phyloP scores from a whole-genome alignment of 768 basidiomycete species.

The Boletus huronensis region DNA sequence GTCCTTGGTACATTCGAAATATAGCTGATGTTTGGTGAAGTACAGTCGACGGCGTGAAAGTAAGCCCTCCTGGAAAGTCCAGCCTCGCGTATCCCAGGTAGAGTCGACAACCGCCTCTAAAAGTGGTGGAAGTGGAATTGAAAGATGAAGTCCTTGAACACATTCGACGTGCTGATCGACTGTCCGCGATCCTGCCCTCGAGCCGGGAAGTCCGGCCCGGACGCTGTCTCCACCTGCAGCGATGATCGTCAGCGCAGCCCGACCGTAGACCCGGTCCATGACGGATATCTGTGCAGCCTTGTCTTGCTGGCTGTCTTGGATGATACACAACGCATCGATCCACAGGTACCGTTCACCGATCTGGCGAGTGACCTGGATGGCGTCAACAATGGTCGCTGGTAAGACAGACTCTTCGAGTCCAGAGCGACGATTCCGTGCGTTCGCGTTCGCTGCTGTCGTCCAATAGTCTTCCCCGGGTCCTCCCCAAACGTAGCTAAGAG shows the following conservation, averaged over 20 bases:
- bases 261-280: slow-evolving; percentile 21
- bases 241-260: slow-evolving; percentile 16
- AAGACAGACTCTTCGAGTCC: neutral
- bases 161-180: slow-evolving; percentile 14
- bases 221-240: slow-evolving; percentile 17
- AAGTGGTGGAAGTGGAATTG: slow-evolving; percentile 16
- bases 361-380: slow-evolving; percentile 15
- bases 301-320: slow-evolving; percentile 21
- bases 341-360: slow-evolving; percentile 25
- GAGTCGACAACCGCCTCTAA: slow-evolving; percentile 4
- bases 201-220: slow-evolving; percentile 11
- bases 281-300: slow-evolving; percentile 13
- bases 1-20: slow-evolving; percentile 22
- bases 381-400: slow-evolving; percentile 16
- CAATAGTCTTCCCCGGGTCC: slow-evolving; percentile 4
- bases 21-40: slow-evolving; percentile 21
- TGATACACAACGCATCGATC: slow-evolving; percentile 25
- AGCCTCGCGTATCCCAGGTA: slow-evolving; percentile 19
- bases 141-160: slow-evolving; percentile 22
- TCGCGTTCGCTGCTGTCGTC: slow-evolving; percentile 4
- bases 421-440: neutral
- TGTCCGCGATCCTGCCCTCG: slow-evolving; percentile 8
- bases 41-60: slow-evolving; percentile 22
- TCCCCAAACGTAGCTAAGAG: slow-evolving; percentile 21
- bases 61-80: slow-evolving; percentile 23